Conservation (phyloP, 1,284 basidiomycete species). For the Ceratobasidium sp. region DNA sequence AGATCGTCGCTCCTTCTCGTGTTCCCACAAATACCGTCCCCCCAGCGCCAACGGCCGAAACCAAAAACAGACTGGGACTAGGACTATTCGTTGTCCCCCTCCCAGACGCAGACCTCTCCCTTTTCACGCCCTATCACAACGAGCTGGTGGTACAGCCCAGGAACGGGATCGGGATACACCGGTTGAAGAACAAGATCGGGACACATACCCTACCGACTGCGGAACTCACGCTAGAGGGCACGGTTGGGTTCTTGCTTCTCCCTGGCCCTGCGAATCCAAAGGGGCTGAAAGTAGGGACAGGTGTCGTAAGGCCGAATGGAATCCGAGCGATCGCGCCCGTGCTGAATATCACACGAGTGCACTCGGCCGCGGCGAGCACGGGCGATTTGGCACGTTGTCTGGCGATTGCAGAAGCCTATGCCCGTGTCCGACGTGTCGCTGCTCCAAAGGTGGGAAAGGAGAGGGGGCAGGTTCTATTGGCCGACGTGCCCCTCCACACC, state of each 20-base stretch:
- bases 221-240: slow-evolving; percentile 71
- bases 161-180: slow-evolving; percentile 77
- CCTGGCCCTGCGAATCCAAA: background rate
- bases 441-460: slow-evolving; percentile 54
- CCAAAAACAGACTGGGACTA: slow-evolving; percentile 3
- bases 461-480: slow-evolving; percentile 60
- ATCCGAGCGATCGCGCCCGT: slow-evolving; percentile 63
- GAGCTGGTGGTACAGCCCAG: slow-evolving; percentile 53
- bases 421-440: slow-evolving; percentile 64
- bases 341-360: slow-evolving; percentile 79
- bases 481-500: slow-evolving; percentile 69
- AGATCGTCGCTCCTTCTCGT: slow-evolving; percentile 78
- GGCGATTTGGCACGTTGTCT: slow-evolving; percentile 72
- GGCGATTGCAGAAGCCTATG: slow-evolving; percentile 70
- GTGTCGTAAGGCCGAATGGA: slow-evolving; percentile 16
- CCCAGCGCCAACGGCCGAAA: slow-evolving; percentile 55
- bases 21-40: slow-evolving; percentile 61
- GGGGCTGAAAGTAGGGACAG: background rate
- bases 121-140: slow-evolving; percentile 31
- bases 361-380: slow-evolving; percentile 70
- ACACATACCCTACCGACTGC: slow-evolving; percentile 82
- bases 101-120: slow-evolving; percentile 20
- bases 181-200: slow-evolving; percentile 83
- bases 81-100: slow-evolving; percentile 54
- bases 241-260: slow-evolving; percentile 70